A percentile compares a stretch with the other conserved stretches of the same genome.
Evolutionary conservation across 805 yeast species (phyloP).

Genomic region (Teunomyces atbi): DNA sequence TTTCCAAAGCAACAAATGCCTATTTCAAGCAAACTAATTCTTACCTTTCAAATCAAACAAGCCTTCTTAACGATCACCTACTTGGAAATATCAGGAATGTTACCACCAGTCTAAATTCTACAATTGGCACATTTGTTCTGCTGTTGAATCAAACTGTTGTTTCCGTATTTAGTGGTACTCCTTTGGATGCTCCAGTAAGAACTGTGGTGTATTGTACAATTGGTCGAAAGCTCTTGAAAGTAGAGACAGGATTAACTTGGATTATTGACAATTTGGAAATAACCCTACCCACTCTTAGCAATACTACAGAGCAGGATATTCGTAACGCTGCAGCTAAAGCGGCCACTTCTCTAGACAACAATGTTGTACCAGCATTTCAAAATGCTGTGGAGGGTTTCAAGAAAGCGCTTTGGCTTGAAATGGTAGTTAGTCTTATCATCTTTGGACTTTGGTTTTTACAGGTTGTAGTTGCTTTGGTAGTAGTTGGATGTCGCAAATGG

Average conservation of each 20-base stretch:
- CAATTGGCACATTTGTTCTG: slow-evolving; percentile 55
- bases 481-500: slow-evolving; percentile 2
- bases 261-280: slow-evolving; percentile 61
- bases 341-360: neutral
- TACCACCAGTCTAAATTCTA: slow-evolving; percentile 56
- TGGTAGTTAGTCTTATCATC: slow-evolving; percentile 3
- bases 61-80: slow-evolving; percentile 56
- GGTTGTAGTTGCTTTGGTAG: slow-evolving; percentile 4
- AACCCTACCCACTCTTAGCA: slow-evolving; percentile 45
- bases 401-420: slow-evolving; percentile 9
- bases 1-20: neutral
- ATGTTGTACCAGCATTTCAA: neutral
- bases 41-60: slow-evolving; percentile 49
- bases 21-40: slow-evolving; percentile 45
- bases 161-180: slow-evolving; percentile 64
- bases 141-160: slow-evolving; percentile 59
- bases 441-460: slow-evolving; percentile 13
- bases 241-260: slow-evolving; percentile 80
- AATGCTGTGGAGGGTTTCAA: slow-evolving; percentile 2
- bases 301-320: slow-evolving; percentile 3
- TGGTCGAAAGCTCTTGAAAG: slow-evolving; percentile 63
- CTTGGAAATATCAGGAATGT: slow-evolving; percentile 65
- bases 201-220: slow-evolving; percentile 77
- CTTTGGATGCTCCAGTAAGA: slow-evolving; percentile 59
- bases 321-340: neutral